These are phyloP conservation scores for Rhodotorula sp. DNA, from an alignment of 1,284 basidiomycete genomes.

Conservation along the genomic window DNA sequence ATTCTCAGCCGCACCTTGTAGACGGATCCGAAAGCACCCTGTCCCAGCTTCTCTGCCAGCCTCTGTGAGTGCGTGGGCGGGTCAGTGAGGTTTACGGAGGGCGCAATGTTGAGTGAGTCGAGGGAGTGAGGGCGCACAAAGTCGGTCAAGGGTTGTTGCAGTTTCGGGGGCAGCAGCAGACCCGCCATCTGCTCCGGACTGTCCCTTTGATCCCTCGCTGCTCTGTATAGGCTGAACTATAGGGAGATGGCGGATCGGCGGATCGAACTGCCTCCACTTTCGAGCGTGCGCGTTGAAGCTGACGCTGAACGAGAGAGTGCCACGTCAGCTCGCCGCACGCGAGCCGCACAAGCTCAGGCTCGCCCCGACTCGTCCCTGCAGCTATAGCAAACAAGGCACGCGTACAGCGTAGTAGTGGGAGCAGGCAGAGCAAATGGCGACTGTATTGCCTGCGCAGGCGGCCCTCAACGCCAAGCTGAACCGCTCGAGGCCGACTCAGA, in stretches of 20 bases:
- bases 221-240: no score
- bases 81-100: neutral
- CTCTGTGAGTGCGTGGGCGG: slow-evolving; percentile 22
- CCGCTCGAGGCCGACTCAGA: slow-evolving; percentile 7
- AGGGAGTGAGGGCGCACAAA: slow-evolving; percentile 26
- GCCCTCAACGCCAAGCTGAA: slow-evolving; percentile 8
- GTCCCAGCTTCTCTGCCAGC: slow-evolving; percentile 43
- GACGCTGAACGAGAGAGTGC: no score
- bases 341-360: neutral
- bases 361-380: neutral
- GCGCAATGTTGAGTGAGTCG: neutral
- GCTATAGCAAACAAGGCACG: neutral
- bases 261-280: no score
- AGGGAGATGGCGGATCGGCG: no score
- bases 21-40: slow-evolving; percentile 43
- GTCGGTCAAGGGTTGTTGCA: slow-evolving; percentile 31
- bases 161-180: neutral
- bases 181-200: no score
- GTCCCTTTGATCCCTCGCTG: no score
- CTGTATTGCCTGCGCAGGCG: neutral
- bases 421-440: neutral
- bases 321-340: neutral
- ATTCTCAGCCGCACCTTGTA: slow-evolving; percentile 30
- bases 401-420: neutral
- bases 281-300: no score